Evolutionary conservation across 257 asterid species (phyloP), one percentile per base, ranked within the genome.

Genomic region (Capsicum pubescens): DNA sequence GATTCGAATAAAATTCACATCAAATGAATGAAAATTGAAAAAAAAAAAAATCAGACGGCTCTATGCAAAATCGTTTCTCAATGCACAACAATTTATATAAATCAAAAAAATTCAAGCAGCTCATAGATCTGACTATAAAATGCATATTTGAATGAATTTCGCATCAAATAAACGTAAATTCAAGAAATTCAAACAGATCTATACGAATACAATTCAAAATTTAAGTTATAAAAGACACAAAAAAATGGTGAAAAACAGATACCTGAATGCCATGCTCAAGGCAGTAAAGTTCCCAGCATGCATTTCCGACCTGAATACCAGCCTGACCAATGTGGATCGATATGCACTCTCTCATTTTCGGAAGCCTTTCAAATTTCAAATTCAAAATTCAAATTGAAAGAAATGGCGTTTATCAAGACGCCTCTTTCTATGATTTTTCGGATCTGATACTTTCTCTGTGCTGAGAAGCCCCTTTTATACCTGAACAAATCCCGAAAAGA

Each of bases 381-480:
- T 57, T 36, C 5, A 36, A 83, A 71, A 13, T 57, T 36, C 5
- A 36, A 83, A 71, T 8, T 3, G 21, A 52, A 32, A 54, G 69
- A 13, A 67, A 9, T 32, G 89, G 82, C 89, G 89, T 86, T 83
- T 86, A 86, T 81, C 66, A 86, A 86, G 89, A 86, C 89, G 89
- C 87, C 89, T 61, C 17, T 21, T 46, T 35, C 32, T 42, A 80
- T 7, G 63, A 42, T 52, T 58, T 39, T 84, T 59, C 81, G 9
- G 55, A 69, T 48, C 39, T 74, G 81, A n/a, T 13, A 7, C 21
- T 1, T 11, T 14, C 15, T 42, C 8, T 13, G 0, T 63, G 46
- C 70, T 9, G 21, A 52, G 50, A 85, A 48, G 44, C 82, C 78
- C 66, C 32, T 74, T 77, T 77, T 77, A 77, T 77, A 54, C 50